Conservation (phyloP, 129 eudicot species). For the Arctium minus region DNA sequence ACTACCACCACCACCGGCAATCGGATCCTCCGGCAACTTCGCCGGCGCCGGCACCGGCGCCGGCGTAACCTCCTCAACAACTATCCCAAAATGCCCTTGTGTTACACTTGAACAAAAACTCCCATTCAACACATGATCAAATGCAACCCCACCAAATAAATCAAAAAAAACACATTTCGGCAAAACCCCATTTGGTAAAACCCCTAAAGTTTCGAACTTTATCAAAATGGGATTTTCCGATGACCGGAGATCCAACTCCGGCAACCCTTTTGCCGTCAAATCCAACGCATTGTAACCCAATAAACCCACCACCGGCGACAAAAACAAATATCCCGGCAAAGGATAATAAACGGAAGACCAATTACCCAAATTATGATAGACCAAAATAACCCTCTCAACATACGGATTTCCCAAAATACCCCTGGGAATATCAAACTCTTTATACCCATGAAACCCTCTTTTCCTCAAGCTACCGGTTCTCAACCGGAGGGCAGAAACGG, state of each 20-base stretch:
- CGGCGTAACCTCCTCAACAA: conserved; percentile 42
- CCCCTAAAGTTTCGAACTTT: conserved; percentile 28
- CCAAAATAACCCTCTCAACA: conserved; percentile 79
- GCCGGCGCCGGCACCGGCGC: conserved; percentile 38
- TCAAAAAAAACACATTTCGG: conserved; percentile 70
- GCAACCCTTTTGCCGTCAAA: conserved; percentile 42
- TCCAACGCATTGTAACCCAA: conserved; percentile 66
- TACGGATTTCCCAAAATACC: conserved; percentile 75
- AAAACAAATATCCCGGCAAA: conserved; percentile 53
- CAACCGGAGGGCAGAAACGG: conserved; percentile 56
- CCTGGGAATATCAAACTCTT: conserved; percentile 64
- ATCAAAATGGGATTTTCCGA: conserved; percentile 49
- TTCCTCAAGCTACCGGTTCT: conserved; percentile 82
- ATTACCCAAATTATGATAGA: conserved; percentile 77
- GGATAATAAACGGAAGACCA: conserved; percentile 66
- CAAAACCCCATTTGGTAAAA: conserved; percentile 19
- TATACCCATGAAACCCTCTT: conserved; percentile 47
- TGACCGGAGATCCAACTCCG: conserved; percentile 58
- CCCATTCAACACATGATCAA: conserved; percentile 43
- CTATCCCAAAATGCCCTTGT: conserved; percentile 83
- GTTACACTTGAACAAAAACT: conserved; percentile 44
- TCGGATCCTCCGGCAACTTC: conserved; percentile 6
- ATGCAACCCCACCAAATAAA: conserved; percentile 62
- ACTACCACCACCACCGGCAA: conserved; percentile 29
- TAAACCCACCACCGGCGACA: conserved; percentile 79